Conservation (phyloP, 2,329 filamentous ascomycete genomes). For the Eutypa lata region DNA sequence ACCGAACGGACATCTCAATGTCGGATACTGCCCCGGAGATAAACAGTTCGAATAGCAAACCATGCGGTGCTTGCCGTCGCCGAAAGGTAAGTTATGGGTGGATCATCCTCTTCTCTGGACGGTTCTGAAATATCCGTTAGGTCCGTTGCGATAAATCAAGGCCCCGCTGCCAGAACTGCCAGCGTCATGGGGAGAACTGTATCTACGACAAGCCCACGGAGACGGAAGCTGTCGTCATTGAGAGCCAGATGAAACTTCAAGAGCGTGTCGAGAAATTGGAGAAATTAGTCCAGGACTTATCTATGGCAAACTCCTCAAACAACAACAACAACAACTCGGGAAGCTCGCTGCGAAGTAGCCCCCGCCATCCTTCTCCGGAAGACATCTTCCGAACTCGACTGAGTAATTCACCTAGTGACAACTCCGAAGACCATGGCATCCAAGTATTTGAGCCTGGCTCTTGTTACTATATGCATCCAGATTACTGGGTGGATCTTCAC, state of each 20-base stretch:
- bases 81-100: not conserved
- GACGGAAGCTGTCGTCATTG: not conserved
- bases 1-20: not conserved
- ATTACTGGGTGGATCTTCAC: conserved; percentile 1
- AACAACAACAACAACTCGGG: not conserved
- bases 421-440: conserved; percentile 2
- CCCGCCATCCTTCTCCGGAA: conserved; percentile 1
- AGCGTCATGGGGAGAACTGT: conserved; percentile 2
- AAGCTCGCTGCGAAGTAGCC: not conserved
- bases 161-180: conserved; percentile 2
- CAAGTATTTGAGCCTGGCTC: conserved; percentile 1
- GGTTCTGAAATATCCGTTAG: not conserved
- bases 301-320: no score
- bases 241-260: conserved; percentile 3
- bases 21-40: not conserved
- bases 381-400: not conserved
- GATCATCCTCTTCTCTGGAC: not conserved
- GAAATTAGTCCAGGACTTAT: conserved; percentile 1
- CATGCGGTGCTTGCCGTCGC: not conserved
- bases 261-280: conserved; percentile 3
- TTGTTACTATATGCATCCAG: conserved; percentile 5
- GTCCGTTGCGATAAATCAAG: conserved; percentile 3
- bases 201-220: conserved; percentile 2
- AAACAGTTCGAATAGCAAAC: not conserved
- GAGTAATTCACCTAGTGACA: not conserved